Conservation (phyloP, 192 early-diverging fungal species). For the Phycomyces nitens region DNA sequence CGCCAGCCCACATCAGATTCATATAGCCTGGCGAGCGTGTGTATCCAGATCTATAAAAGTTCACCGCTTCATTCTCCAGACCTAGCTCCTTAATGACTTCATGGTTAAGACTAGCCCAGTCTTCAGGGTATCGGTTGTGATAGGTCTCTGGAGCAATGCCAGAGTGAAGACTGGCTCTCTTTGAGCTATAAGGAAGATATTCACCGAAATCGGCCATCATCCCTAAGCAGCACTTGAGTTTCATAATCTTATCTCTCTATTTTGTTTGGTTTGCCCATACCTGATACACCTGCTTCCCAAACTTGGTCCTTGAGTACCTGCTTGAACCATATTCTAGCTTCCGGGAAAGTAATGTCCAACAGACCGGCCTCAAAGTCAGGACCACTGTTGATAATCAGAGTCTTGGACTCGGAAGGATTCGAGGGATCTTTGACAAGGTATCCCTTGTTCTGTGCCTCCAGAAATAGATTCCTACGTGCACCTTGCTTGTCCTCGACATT, state of each 20-base stretch:
- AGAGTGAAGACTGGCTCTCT: slow-evolving; percentile 7
- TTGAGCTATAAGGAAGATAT: slow-evolving; percentile 26
- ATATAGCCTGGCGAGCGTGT: slow-evolving; percentile 34
- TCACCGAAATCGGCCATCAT: slow-evolving; percentile 40
- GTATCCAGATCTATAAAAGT: slow-evolving; percentile 32
- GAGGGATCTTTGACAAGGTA: slow-evolving; percentile 24
- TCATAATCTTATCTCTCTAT: not conserved
- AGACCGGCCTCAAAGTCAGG: slow-evolving; percentile 32
- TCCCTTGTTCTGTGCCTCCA: slow-evolving; percentile 28
- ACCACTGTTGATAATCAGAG: slow-evolving; percentile 17
- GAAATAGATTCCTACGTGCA: slow-evolving; percentile 26
- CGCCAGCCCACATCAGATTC: slow-evolving; percentile 39
- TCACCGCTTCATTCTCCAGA: slow-evolving; percentile 28
- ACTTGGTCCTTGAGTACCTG: slow-evolving; percentile 33
- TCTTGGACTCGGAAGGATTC: not conserved
- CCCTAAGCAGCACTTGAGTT: slow-evolving; percentile 11
- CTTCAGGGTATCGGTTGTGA: slow-evolving; percentile 39
- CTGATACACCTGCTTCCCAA: slow-evolving; percentile 27
- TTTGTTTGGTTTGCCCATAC: slow-evolving; percentile 8
- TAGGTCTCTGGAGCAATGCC: slow-evolving; percentile 23
- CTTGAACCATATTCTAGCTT: slow-evolving; percentile 36
- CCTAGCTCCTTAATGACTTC: slow-evolving; percentile 26
- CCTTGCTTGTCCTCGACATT: slow-evolving; percentile 22
- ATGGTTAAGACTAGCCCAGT: slow-evolving; percentile 30
- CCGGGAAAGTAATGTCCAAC: slow-evolving; percentile 37